Evolutionary conservation across 148 eudicot genomes (phyloP).

Genomic region (Pharnaceum exiguum): DNA sequence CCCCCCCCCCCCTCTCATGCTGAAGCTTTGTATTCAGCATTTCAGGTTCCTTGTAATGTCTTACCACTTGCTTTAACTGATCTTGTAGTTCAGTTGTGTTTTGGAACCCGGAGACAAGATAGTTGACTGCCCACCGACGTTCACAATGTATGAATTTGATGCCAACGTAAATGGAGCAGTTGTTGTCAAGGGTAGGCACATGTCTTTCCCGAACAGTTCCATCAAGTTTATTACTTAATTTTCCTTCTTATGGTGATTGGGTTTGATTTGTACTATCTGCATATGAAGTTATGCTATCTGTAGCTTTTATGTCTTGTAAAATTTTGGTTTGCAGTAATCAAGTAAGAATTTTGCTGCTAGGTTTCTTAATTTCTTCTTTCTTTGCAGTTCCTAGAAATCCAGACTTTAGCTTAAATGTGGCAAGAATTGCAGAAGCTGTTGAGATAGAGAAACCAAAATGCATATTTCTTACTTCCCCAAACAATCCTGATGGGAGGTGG

Average conservation of each 20-base stretch:
- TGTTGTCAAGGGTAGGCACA: conserved; percentile 65
- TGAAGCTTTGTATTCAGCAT: neutral
- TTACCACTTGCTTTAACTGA: conserved; percentile 21
- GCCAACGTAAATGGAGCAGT: conserved; percentile 86
- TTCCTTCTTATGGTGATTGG: neutral
- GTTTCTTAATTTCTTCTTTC: neutral
- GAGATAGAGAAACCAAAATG: conserved; percentile 84
- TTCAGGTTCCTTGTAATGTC: conserved; percentile 6
- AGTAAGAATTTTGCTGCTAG: neutral
- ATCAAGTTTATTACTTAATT: neutral
- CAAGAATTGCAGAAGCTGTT: conserved; percentile 52
- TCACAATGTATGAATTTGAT: conserved; percentile 98
- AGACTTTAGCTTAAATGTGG: conserved; percentile 87
- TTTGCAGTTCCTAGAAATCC: conserved; percentile 69
- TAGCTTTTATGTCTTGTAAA: neutral
- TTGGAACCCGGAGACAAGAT: conserved; percentile 94
- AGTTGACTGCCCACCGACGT: conserved; percentile 96
- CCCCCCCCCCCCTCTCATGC: neutral
- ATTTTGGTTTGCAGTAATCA: neutral
- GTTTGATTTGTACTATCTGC: neutral
- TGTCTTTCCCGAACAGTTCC: neutral
- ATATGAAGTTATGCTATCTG: neutral
- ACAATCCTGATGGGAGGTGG: conserved; percentile 99
- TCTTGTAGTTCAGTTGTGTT: conserved; percentile 69
- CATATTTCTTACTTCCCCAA: conserved; percentile 93